Evolutionary conservation across 2,329 filamentous ascomycete genomes (phyloP).

Genomic region (Monosporascus sp.): DNA sequence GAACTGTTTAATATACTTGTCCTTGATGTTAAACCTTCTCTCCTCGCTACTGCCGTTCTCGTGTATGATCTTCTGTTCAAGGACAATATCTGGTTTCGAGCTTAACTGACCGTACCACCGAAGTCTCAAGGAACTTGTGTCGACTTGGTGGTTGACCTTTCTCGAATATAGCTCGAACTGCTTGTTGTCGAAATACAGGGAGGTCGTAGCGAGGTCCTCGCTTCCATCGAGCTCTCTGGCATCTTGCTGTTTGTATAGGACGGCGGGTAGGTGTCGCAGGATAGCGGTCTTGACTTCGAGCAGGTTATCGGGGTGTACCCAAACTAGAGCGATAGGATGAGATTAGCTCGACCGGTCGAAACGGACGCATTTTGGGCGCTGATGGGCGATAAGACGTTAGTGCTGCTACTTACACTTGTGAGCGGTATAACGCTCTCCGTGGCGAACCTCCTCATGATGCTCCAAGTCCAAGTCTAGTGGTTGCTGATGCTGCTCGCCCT

Average conservation of each 20-base stretch:
- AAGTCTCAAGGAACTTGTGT: conserved; percentile 78
- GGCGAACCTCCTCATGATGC: conserved; percentile 51
- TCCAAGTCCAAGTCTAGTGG: conserved; percentile 47
- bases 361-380: not conserved
- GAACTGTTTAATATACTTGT: conserved; percentile 87
- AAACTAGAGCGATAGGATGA: conserved; percentile 53
- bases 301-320: conserved; percentile 93
- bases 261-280: conserved; percentile 79
- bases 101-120: conserved; percentile 88
- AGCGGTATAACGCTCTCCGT: conserved; percentile 72
- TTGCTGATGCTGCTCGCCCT: conserved; percentile 34
- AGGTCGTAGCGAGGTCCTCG: conserved; percentile 87
- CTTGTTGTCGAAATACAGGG: conserved; percentile 89
- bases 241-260: conserved; percentile 87
- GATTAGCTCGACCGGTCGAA: not conserved
- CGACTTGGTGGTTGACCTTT: conserved; percentile 72
- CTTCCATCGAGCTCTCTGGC: conserved; percentile 76
- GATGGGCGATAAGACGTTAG: not conserved
- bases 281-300: conserved; percentile 97
- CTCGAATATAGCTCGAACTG: conserved; percentile 81
- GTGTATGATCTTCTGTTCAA: conserved; percentile 86
- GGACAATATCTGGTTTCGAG: conserved; percentile 70
- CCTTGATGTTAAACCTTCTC: conserved; percentile 78
- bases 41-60: conserved; percentile 75
- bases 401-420: conserved; percentile 67